phyloP scores from a whole-genome alignment of 352 stramenopile genomes.

The Halophytophthora batemanensis region DNA sequence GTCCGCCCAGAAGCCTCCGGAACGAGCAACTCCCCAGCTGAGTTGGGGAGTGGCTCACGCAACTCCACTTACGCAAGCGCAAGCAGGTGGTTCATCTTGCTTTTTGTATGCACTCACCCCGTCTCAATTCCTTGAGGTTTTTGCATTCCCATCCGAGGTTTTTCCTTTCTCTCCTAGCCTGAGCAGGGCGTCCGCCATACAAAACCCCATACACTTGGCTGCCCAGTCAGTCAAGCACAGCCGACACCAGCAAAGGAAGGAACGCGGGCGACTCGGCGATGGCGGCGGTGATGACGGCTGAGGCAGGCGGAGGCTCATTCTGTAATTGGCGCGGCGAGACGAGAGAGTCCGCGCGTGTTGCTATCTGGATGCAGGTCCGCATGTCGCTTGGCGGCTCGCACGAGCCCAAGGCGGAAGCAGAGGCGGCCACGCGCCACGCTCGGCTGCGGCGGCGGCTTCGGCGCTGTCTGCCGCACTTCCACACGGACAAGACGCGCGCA shows the following conservation, averaged over 20 bases:
- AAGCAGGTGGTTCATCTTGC: too few species aligned
- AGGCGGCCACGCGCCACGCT: constrained; percentile 7
- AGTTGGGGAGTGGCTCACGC: too few species aligned
- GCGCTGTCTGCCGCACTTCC: constrained; percentile 25
- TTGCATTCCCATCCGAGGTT: constrained; percentile 11
- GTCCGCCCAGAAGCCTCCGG: too few species aligned
- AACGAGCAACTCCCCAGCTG: too few species aligned
- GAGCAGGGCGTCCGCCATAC: constrained; percentile 39
- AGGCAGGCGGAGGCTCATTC: constrained; percentile 20
- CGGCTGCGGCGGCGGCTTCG: constrained; percentile 27
- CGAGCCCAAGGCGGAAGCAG: not conserved
- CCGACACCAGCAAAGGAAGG: not conserved
- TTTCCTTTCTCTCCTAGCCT: constrained; percentile 17
- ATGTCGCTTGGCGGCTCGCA: constrained; percentile 18
- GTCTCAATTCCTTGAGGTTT: constrained; percentile 11
- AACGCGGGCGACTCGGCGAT: not conserved
- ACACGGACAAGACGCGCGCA: not conserved
- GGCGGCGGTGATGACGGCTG: constrained; percentile 2
- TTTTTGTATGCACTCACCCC: too few species aligned
- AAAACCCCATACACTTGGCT: not conserved
- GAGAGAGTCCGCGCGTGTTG: not conserved
- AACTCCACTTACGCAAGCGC: too few species aligned
- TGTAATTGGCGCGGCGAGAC: constrained; percentile 8
- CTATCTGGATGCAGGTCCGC: constrained; percentile 13
- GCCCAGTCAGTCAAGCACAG: constrained; percentile 3